A percentile compares a stretch with the other conserved stretches of the same genome.
Evolutionary conservation across 768 basidiomycete genomes (phyloP).

Genomic region (Leccinum longicurvipes): DNA sequence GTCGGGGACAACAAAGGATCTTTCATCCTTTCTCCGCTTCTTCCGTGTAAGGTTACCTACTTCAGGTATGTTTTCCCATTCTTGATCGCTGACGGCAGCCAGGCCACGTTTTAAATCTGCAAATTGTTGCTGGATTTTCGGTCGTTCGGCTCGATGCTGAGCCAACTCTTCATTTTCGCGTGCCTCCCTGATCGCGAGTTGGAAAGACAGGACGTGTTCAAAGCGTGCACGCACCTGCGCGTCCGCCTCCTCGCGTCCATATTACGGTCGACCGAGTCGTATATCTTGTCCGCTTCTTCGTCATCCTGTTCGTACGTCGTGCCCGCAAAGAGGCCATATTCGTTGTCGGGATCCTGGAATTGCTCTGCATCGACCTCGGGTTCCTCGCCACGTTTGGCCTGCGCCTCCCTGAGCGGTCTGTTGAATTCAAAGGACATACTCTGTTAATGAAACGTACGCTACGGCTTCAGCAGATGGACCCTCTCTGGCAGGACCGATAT

Average conservation of each 20-base stretch:
- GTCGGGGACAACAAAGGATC: constrained; percentile 89
- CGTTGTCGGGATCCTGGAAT: constrained; percentile 97
- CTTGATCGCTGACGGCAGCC: constrained; percentile 78
- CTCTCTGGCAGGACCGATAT: constrained; percentile 97
- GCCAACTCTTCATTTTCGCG: constrained; percentile 70
- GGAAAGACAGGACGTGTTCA: constrained; percentile 11
- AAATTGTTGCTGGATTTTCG: constrained; percentile 95
- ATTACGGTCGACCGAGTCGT: constrained; percentile 83
- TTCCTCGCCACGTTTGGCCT: constrained; percentile 84
- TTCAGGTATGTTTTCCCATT: constrained; percentile 96
- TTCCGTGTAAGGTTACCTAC: constrained; percentile 94
- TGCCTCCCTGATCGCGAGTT: constrained; percentile 52
- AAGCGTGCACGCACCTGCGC: constrained; percentile 58
- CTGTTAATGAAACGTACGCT: constrained; percentile 58
- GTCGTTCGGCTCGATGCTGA: constrained; percentile 80
- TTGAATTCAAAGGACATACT: background rate
- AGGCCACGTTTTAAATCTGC: constrained; percentile 92
- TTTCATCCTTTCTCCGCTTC: constrained; percentile 81
- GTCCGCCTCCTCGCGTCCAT: constrained; percentile 85
- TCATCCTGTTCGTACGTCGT: constrained; percentile 97
- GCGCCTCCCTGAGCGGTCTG: constrained; percentile 66
- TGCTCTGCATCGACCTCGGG: constrained; percentile 84
- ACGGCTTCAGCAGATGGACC: constrained; percentile 89
- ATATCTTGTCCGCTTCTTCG: constrained; percentile 95
- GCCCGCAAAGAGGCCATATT: constrained; percentile 92